These are phyloP conservation scores for Orbilia blumenaviensis DNA, from an alignment of 2,329 filamentous ascomycete genomes.

Conservation along the genomic window DNA sequence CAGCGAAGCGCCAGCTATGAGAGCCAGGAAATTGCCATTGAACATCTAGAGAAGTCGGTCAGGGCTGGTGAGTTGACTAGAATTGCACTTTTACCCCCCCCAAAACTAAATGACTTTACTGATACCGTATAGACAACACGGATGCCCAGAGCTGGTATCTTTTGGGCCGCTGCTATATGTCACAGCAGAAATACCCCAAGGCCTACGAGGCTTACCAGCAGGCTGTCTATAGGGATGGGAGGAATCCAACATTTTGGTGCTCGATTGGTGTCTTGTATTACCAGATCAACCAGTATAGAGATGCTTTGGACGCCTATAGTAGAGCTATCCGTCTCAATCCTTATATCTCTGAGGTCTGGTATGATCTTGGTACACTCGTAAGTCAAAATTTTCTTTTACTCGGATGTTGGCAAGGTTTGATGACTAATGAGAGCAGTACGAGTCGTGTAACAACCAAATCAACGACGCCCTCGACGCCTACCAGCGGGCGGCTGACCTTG, in stretches of 20 bases:
- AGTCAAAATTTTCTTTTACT: conserved; percentile 62
- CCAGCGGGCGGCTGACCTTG: conserved; percentile 90
- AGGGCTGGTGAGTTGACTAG: conserved; percentile 80
- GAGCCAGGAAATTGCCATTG: conserved; percentile 94
- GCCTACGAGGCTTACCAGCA: conserved; percentile 99
- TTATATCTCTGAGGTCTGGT: conserved; percentile 99
- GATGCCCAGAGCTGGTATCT: conserved; percentile 99
- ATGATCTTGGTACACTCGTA: conserved; percentile 94
- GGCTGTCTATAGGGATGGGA: conserved; percentile 95
- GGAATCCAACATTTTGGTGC: conserved; percentile 99
- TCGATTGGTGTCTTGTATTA: conserved; percentile 99
- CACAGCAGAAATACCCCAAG: conserved; percentile 97
- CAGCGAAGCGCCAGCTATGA: conserved; percentile 91
- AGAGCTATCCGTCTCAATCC: conserved; percentile 95
- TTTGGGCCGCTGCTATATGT: conserved; percentile 98
- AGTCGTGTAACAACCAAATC: conserved; percentile 99
- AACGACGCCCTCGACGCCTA: conserved; percentile 96
- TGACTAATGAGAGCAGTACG: conserved; percentile 71
- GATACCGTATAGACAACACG: conserved; percentile 73
- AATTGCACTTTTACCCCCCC: conserved; percentile 55
- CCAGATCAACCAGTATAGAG: conserved; percentile 99
- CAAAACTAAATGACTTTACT: conserved; percentile 19
- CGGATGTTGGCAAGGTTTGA: conserved; percentile 18
- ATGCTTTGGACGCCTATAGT: conserved; percentile 96
- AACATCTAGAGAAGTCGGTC: conserved; percentile 96